Evolutionary conservation across 345 rosid species (phyloP), one percentile per base, ranked within the genome.

Genomic region (Mangifera indica): DNA sequence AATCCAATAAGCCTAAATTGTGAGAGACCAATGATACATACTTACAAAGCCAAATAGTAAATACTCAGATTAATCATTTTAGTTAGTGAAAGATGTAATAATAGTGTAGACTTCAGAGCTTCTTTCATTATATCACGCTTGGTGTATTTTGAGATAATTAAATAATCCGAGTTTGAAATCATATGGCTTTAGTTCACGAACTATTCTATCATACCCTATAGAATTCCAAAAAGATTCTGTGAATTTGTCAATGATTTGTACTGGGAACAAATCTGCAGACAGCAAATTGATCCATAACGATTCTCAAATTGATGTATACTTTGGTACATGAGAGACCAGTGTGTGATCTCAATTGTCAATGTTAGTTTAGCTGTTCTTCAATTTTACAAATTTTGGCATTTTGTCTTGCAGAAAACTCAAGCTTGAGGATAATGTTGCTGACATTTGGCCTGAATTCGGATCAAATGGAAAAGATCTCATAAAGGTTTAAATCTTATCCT

Each of bases 391-490:
- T 51, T 20, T 13, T 56, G 20, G 63, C 69, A 21, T 40, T 48
- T 55, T 70, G 44, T 74, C 76, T 75, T 84, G 83, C 87, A 94
- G 97, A 79, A 92, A 89, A 85, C 89, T 94, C 76, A 87, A 80
- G 78, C 79, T 94, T 48, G 88, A 92, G 60, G 95, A 92, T 73
- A 84, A 77, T 74, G 85, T 94, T 71, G 93, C 88, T 56, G 84
- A 84, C 80, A 81, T 63, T 67, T 94, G 97, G 97, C 97, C 95
- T 68, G 92, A 85, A 70, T 92, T 94, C 72, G 89, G 85, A 71
- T 78, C 82, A 69, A 87, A 84, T 61, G 87, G 93, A 64, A 94
- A 94, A 85, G 87, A 86, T 69, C 66, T 52, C 80, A 84, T 94
- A 76, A 94, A 92, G 93, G 98, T 94, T 37, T 18, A 63, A 72